Conservation (phyloP, 2,329 filamentous ascomycete species). For the Beauveria asiatica region DNA sequence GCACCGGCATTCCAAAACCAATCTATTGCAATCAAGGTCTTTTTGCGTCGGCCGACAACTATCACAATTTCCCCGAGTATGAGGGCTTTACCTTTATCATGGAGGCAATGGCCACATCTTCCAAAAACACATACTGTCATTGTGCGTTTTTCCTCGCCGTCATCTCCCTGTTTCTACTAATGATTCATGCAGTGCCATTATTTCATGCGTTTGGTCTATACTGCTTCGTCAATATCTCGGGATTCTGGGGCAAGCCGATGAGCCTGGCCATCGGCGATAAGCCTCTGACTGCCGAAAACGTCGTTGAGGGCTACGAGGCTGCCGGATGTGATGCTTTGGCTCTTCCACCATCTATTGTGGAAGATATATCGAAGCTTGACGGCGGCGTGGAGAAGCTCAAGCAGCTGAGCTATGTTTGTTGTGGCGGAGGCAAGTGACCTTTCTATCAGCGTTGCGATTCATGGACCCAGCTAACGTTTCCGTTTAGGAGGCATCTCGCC, state of each 20-base stretch:
- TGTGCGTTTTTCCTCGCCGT: neutral
- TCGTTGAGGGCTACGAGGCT: conserved; percentile 1
- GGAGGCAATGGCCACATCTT: neutral
- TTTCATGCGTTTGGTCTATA: conserved; percentile 6
- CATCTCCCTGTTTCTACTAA: neutral
- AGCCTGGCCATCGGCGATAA: neutral
- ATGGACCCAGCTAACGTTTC: neutral
- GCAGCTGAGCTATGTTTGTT: neutral
- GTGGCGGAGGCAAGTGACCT: conserved; percentile 1
- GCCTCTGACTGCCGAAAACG: conserved; percentile 1
- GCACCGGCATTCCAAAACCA: conserved; percentile 38
- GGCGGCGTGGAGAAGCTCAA: conserved; percentile 2
- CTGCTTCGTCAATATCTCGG: neutral
- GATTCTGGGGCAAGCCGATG: conserved; percentile 3
- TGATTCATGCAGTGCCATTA: neutral
- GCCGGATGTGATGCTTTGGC: neutral
- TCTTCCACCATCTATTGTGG: conserved; percentile 2
- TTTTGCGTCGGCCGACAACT: conserved; percentile 26
- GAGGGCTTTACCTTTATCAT: conserved; percentile 14
- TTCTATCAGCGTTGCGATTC: neutral
- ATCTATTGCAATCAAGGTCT: conserved; percentile 32
- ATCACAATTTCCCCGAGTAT: conserved; percentile 19
- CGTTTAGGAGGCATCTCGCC: conserved; percentile 26
- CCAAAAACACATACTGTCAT: neutral
- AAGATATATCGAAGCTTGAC: conserved; percentile 8